Evolutionary conservation across 2,329 filamentous ascomycete genomes (phyloP), one percentile per base, ranked within the genome.

Genomic region (Nemania sp.): DNA sequence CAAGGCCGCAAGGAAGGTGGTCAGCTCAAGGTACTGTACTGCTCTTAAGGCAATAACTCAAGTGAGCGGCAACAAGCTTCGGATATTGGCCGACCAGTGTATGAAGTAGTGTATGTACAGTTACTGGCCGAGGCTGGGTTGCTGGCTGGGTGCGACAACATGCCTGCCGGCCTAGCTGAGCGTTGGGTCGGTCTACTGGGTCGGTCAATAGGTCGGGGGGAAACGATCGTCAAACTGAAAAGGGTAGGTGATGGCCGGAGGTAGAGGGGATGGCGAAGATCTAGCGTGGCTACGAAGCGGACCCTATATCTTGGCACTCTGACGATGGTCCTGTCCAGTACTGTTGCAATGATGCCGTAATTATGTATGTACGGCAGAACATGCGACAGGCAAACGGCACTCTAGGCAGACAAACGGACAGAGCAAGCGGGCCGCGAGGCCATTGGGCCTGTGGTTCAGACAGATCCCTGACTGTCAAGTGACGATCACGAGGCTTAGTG

Each of bases 171-270:
- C 45, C 45, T 40, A 30, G 23, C 49, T 46, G 33, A 34, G 44
- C 36, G 31, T 34, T 15, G n/a, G n/a, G n/a, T n/a, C n/a, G n/a
- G n/a, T n/a, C n/a, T n/a, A n/a, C n/a, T n/a, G n/a, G n/a, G n/a
- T n/a, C n/a, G n/a, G n/a, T n/a, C n/a, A n/a, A n/a, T n/a, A 52
- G 30, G 42, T 30, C 23, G 11, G 30, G n/a, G 20, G 36, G 56
- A 64, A 58, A 57, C 34, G 66, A 66, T 65, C 62, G 62, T 65
- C 56, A 45, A n/a, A 56, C 62, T 45, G n/a, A 53, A 67, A 64
- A 55, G 49, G 62, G 66, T 58, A 65, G 63, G 64, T 65, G 66
- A 64, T 59, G 53, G 49, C 57, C 50, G 56, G 55, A 54, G 34
- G 52, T 17, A 33, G 49, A 49, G 37, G 43, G 22, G 36, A n/a